Evolutionary conservation across 331 rosid genomes (phyloP), one percentile per base, ranked within the genome.

Genomic region (Quercus lobata): DNA sequence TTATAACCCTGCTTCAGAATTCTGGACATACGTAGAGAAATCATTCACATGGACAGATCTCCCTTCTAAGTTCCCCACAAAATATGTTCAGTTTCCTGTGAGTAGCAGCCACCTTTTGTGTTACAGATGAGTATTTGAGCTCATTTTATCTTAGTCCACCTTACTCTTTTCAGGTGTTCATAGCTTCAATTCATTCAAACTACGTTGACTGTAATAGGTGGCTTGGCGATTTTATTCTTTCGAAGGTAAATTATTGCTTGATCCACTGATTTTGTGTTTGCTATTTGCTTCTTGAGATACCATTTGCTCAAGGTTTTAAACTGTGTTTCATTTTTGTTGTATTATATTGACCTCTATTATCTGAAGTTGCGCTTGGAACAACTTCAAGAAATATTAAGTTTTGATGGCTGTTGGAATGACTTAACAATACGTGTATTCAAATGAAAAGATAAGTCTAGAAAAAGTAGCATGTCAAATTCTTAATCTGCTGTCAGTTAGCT

Each of bases 31-130:
- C 41, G 99, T 96, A 41, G 99, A 96, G 72, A 86, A 93, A 81
- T 96, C 99, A 30, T 95, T 89, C 89, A 91, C 97, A n/a, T 96
- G 99, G 99, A 91, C 99, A 65, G 99, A 96, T 83, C 86, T 87
- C 84, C 97, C 99, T 41, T 96, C 99, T 4, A 96, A 93, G 87
- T 96, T 96, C 63, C 99, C 99, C 3, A 96, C 99, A 61, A 96
- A 96, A 93, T 93, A 89, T 77, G 96, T 96, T 53, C 99, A 96
- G 76, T 89, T 90, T 89, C 99, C 99, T 46, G 99, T 93, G 79
- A 91, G 99, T 81, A 70, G 53, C 69, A 58, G 15, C 68, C 71
- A 24, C 4, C 24, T 70, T 79, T 66, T 71, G 53, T 44, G 76
- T 70, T 66, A 24, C 71, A 57, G 41, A 71, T 86, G 54, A 27